phyloP scores from a whole-genome alignment of 768 basidiomycete genomes.

The Auricularia sp. region DNA sequence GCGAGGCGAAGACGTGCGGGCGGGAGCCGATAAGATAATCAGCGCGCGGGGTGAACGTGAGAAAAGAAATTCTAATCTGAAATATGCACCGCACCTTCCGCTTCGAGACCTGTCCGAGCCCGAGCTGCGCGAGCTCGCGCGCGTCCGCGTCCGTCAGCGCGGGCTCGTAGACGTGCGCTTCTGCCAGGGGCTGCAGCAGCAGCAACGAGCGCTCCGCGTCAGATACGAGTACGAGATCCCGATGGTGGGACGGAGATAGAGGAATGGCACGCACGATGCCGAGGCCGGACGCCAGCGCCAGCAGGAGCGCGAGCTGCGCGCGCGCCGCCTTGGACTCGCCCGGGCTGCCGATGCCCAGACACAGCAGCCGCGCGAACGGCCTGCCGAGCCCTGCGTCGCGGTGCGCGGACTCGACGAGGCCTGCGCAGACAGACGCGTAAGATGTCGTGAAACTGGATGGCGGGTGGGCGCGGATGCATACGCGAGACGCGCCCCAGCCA shows the following conservation, averaged over 20 bases:
- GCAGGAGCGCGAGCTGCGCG: slow-evolving; percentile 59
- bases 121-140: slow-evolving; percentile 33
- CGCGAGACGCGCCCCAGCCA: neutral
- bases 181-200: slow-evolving; percentile 32
- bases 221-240: too few relatives aligned
- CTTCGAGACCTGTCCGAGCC: slow-evolving; percentile 28
- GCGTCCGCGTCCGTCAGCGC: slow-evolving; percentile 56
- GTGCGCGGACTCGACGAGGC: neutral
- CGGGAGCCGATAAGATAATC: slow-evolving; percentile 6
- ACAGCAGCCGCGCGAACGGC: slow-evolving; percentile 29
- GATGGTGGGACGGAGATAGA: slow-evolving; percentile 9
- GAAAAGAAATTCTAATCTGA: slow-evolving; percentile 1
- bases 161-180: slow-evolving; percentile 57
- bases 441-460: neutral
- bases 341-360: slow-evolving; percentile 71
- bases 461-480: neutral
- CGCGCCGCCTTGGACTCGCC: slow-evolving; percentile 47
- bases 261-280: slow-evolving; percentile 44
- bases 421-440: neutral
- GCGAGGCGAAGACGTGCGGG: slow-evolving; percentile 3
- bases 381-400: neutral
- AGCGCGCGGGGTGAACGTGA: neutral
- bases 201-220: slow-evolving; percentile 2
- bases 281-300: slow-evolving; percentile 41
- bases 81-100: slow-evolving; percentile 37